These are phyloP conservation scores for Pulveroboletus frians DNA, from an alignment of 768 basidiomycete species.

Conservation along the genomic window DNA sequence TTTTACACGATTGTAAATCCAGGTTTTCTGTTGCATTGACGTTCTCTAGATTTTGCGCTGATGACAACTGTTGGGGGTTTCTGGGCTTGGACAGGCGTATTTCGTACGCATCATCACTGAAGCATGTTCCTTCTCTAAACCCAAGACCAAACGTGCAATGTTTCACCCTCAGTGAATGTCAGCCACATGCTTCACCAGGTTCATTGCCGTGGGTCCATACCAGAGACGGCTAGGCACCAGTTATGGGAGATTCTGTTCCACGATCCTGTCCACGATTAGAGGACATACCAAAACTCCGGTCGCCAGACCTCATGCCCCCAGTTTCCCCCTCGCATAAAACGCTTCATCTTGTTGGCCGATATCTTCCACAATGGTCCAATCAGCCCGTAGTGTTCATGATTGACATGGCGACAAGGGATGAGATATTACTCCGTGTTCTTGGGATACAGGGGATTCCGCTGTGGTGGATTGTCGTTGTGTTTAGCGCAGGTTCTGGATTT, in stretches of 20 bases:
- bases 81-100: neutral
- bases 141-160: neutral
- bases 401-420: neutral
- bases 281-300: neutral
- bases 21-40: neutral
- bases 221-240: neutral
- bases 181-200: neutral
- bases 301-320: neutral
- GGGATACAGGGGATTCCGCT: neutral
- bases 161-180: neutral
- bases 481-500: neutral
- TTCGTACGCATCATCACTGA: neutral
- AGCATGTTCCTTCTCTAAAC: neutral
- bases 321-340: neutral
- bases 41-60: neutral
- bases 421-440: neutral
- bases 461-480: neutral
- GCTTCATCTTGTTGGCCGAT: neutral
- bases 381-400: neutral
- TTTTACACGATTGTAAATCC: constrained; percentile 59
- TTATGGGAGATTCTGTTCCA: neutral
- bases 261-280: neutral
- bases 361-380: neutral
- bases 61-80: neutral
- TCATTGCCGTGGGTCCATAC: neutral